Base-by-base conservation (phyloP, 352 stramenopile species). In the Globisporangium cylindrosporum region DNA sequence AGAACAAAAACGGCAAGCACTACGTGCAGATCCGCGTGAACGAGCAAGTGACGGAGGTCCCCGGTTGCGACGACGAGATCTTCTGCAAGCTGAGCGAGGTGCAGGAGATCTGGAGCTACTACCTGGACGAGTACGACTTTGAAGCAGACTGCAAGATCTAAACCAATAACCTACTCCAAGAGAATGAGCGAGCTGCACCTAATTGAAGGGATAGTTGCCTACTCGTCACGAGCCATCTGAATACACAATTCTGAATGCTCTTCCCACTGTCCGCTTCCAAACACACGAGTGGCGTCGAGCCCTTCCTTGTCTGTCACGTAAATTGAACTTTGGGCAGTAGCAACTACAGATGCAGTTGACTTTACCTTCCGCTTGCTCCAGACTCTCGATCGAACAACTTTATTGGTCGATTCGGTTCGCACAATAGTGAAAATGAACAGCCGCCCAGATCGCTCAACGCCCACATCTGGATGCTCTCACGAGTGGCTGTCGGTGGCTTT, bases 21-120 rank as follows among this genome's bases (percentile, higher is more conserved):
- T 73, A 75, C 24, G 77, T 88, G n/a, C 71, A 85, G 38, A 64
- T 88, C 29, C 67, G 85, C 4, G 66, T 82, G 1, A 85, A 88
- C 48, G 79, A 82, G 24, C 68, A 73, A 15, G 62, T 78, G 60
- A 53, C 55, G 0, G 8, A 54, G 64, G 27, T 89, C 12, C 75
- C 79, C 1, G 80, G 82, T 14, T 91, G 82, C 38, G 71, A 70
- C 53, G 51, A 66, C 18, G 24, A 49, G 41, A 49, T 34, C 4
- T 48, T 86, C 14, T 81, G 83, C 59, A 73, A 84, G 22, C 49
- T 91, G 1, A 73, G 66, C 6, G 80, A 72, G 34, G 71, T 89
- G 25, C 73, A 81, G 53, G 53, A 73, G 25, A 62, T 89, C 51
- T 91, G 83, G 83, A 66, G 70, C 29, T 86, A 81, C 66, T 81